Base-by-base conservation (phyloP, 805 yeast genomes). In the Schizosaccharomyces pombe region DNA sequence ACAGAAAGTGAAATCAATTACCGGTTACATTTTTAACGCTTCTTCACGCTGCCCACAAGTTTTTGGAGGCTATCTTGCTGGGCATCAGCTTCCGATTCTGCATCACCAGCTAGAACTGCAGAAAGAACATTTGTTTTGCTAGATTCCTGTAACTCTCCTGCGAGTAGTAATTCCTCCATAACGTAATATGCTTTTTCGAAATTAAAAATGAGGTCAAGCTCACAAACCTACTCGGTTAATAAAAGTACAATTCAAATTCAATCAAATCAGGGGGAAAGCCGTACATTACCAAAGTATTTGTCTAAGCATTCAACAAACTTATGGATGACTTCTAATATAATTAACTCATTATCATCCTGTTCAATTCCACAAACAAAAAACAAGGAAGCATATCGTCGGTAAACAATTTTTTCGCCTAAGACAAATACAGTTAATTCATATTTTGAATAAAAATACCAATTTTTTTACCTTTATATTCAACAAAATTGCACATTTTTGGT, bases 401-500 rank as follows among this genome's bases (percentile, higher is more conserved):
- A 91, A 3, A 89, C 84, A 14, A 93, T 77, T 66, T 89, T 91
- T 56, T 79, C 73, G 63, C 80, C 89, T 62, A 55, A 58, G 52
- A 57, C 58, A 5, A 32, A n/a, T 56, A 53, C 52, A 28, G 37
- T 32, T 12, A 52, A 2, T n/a, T 16, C 52, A 32, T 33, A 32
- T 5, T 14, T 8, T 11, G 2, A 29, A 19, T 52, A 19, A 11
- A 55, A 19, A 30, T 24, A 30, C 3, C 8, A 29, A 12, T 11
- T 43, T 16, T 40, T 14, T 19, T 16, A 72, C 73, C 75, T 59
- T 79, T 79, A 65, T 85, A 83, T 65, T 87, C 97, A 52, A 87
- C 69, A 55, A 87, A 86, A 65, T 86, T 89, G 68, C 97, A 87
- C 97, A 91, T 89, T 67, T 85, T 86, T 31, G 94, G 82, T 57